These are phyloP conservation scores for Moricandia arvensis DNA, from an alignment of 345 rosid genomes.

Conservation along the genomic window DNA sequence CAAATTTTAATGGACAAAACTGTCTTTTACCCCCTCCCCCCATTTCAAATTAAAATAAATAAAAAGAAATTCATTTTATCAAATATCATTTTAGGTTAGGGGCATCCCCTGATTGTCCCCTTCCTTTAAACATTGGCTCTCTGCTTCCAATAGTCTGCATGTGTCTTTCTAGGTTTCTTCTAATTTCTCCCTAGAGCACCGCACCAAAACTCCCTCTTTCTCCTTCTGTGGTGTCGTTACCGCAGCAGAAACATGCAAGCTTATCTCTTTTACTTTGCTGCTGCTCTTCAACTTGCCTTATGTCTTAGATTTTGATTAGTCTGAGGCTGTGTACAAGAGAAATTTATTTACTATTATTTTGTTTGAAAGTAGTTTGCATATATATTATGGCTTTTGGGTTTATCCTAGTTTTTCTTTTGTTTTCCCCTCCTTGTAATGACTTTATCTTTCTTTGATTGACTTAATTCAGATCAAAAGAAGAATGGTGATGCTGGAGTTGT, in stretches of 20 bases:
- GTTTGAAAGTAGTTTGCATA: neutral
- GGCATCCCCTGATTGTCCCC: neutral
- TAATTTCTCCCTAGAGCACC: constrained; percentile 9
- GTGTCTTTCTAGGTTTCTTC: neutral
- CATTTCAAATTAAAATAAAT: too few species aligned
- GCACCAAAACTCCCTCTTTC: neutral
- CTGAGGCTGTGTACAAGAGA: neutral
- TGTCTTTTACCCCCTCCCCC: too few species aligned
- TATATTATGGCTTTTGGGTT: neutral
- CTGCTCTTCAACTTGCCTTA: neutral
- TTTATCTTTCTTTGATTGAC: neutral
- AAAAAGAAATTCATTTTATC: too few species aligned
- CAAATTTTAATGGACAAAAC: too few species aligned
- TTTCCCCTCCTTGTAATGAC: neutral
- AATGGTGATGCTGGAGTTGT: constrained; percentile 8
- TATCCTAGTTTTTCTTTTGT: neutral
- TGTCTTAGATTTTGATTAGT: neutral
- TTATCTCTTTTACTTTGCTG: neutral
- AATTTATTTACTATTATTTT: neutral
- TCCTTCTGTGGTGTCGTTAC: neutral
- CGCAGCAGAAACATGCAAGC: constrained; percentile 8
- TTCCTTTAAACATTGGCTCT: neutral
- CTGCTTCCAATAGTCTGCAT: neutral
- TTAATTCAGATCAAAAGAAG: constrained; percentile 17
- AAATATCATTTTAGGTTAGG: too few species aligned